Evolutionary conservation across 1,139 yeast genomes (phyloP), one percentile per base, ranked within the genome.

Genomic region (Suhomyces yuchorum): DNA sequence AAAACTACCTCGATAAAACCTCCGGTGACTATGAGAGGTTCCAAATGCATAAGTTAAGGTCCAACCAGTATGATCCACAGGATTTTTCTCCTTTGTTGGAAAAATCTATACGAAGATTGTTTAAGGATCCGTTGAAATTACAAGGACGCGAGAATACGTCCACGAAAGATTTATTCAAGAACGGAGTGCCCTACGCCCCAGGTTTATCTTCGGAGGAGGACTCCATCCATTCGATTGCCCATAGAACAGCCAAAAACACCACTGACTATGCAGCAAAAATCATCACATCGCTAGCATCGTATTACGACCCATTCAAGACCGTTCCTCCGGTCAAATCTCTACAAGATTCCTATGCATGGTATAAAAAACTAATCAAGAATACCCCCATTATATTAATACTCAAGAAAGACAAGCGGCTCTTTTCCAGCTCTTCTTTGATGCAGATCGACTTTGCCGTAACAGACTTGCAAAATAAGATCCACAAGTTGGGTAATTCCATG

Each of bases 311-410:
- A 3, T 51, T 51, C 5, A 14, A 5, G n/a, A 11, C 36, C 0
- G 45, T 61, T 3, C 69, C 68, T 1, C 26, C 40, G 0, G 47
- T 47, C 8, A 30, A 42, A 3, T 37, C 54, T 12, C 32, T 51
- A 5, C 47, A 48, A 20, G 60, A 64, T 12, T 59, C 70, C 9
- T 64, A 60, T 53, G 51, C 53, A 33, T 73, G 74, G 75, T 71
- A 60, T 52, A 51, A 53, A 11, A 56, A 63, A 30, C 56, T 67
- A 20, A 51, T 74, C 6, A 40, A 51, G 4, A 40, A 53, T n/a
- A 60, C 77, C 0, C 79, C 79, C 1, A 56, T 74, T 5, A 52
- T 67, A 3, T 50, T 75, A 14, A 52, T 75, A 5, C 54, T 74
- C 5, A 60, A 60, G 44, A 72, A 69, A 48, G 56, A 55, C 26